These are phyloP conservation scores for Globisporangium alternatum DNA, from an alignment of 352 stramenopile genomes.

Conservation along the genomic window DNA sequence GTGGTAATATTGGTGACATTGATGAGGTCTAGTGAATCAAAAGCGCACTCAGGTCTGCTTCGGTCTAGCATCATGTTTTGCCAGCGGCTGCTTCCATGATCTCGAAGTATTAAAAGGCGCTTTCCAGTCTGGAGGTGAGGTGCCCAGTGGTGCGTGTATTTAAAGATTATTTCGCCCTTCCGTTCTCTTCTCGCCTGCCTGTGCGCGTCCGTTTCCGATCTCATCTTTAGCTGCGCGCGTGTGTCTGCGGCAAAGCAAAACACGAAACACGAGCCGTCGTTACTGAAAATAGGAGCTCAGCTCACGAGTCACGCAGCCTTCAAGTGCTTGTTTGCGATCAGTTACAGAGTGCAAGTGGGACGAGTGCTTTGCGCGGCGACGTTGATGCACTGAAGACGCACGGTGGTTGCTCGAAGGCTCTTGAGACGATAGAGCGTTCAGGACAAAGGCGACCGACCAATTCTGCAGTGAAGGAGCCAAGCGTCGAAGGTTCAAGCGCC, in stretches of 20 bases:
- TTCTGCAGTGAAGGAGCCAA: slow-evolving; percentile 2
- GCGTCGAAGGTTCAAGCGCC: neutral
- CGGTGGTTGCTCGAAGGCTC: slow-evolving; percentile 8
- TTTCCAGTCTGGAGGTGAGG: neutral
- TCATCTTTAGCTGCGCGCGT: slow-evolving; percentile 8
- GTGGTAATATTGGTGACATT: neutral
- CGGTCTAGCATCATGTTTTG: neutral
- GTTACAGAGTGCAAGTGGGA: slow-evolving; percentile 13
- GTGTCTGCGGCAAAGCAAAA: slow-evolving; percentile 7
- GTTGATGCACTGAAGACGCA: slow-evolving; percentile 5
- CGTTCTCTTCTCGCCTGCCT: neutral
- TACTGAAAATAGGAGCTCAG: slow-evolving; percentile 7
- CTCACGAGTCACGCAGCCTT: neutral
- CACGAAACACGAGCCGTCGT: neutral
- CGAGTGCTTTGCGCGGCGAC: neutral
- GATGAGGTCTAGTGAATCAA: neutral
- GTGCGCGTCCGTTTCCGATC: slow-evolving; percentile 11
- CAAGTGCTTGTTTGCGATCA: neutral
- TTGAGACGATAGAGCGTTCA: slow-evolving; percentile 2
- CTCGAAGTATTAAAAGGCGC: neutral
- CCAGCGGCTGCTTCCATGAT: neutral
- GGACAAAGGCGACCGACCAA: neutral
- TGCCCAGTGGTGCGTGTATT: neutral
- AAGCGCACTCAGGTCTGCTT: neutral
- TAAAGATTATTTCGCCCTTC: neutral